A percentile compares a stretch with the other conserved stretches of the same genome.
These are phyloP conservation scores for Alternaria rosae DNA, from an alignment of 2,329 filamentous ascomycete species.

Conservation along the genomic window DNA sequence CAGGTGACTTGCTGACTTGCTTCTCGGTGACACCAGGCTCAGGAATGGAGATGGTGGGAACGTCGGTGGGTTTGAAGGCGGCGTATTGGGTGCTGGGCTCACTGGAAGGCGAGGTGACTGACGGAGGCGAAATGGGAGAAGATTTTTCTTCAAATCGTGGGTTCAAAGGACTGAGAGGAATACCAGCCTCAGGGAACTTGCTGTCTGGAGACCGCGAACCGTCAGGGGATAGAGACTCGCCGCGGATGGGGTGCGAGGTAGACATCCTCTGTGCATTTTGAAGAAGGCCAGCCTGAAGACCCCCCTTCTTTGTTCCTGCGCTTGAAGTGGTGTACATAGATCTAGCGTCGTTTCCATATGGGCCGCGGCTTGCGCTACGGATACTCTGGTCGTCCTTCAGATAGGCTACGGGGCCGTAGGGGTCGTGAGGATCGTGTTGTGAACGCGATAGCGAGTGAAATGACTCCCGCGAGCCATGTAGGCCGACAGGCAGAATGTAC, in stretches of 20 bases:
- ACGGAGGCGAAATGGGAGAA: constrained; percentile 10
- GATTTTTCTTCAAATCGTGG: constrained; percentile 29
- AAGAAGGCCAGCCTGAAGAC: constrained; percentile 60
- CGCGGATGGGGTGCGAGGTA: constrained; percentile 57
- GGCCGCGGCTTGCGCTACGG: constrained; percentile 38
- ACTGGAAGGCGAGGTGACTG: constrained; percentile 18
- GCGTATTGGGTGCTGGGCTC: constrained; percentile 39
- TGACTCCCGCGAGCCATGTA: constrained; percentile 83
- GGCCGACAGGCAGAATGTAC: constrained; percentile 86
- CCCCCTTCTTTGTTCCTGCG: constrained; percentile 53
- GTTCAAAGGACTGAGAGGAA: constrained; percentile 40
- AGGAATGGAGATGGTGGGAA: constrained; percentile 33
- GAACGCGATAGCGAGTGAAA: constrained; percentile 83
- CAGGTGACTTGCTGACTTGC: constrained; percentile 35
- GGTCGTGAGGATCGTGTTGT: constrained; percentile 78
- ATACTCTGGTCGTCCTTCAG: constrained; percentile 54
- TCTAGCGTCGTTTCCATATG: constrained; percentile 48
- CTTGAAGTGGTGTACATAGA: constrained; percentile 63
- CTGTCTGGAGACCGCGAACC: constrained; percentile 42
- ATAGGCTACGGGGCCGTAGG: constrained; percentile 75
- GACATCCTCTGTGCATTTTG: constrained; percentile 67
- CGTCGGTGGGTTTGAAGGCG: constrained; percentile 47
- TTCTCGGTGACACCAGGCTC: constrained; percentile 28
- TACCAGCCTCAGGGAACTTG: constrained; percentile 44
- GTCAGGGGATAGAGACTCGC: constrained; percentile 48